phyloP scores from a whole-genome alignment of 1,284 basidiomycete genomes.

The Sporisorium reilianum region DNA sequence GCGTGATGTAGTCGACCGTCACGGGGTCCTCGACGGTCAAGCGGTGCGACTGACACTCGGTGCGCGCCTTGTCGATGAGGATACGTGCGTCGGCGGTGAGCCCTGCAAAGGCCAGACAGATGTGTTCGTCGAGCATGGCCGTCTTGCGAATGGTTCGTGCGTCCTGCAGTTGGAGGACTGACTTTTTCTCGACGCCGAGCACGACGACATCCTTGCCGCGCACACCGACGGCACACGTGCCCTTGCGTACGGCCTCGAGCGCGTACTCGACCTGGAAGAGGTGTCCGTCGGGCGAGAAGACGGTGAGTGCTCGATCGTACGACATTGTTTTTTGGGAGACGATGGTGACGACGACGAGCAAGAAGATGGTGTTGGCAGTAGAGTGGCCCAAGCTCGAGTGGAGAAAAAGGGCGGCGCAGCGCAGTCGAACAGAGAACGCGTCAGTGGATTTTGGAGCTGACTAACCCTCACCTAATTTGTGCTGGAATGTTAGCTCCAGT shows the following conservation, averaged over 20 bases:
- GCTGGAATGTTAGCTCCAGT: background rate
- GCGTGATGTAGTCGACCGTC: slow-evolving; percentile 97
- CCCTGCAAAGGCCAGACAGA: slow-evolving; percentile 97
- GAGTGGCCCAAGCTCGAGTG: slow-evolving; percentile 23
- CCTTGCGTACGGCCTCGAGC: slow-evolving; percentile 93
- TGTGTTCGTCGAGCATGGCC: slow-evolving; percentile 97
- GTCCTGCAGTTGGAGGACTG: slow-evolving; percentile 95
- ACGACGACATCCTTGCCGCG: slow-evolving; percentile 95
- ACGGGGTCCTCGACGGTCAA: slow-evolving; percentile 98
- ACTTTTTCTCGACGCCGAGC: slow-evolving; percentile 99
- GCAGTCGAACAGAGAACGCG: slow-evolving; percentile 24
- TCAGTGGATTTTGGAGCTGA: slow-evolving; percentile 18
- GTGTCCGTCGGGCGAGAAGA: slow-evolving; percentile 94
- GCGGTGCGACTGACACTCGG: slow-evolving; percentile 97
- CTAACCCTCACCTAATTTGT: slow-evolving; percentile 18
- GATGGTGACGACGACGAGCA: background rate
- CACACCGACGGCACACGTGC: slow-evolving; percentile 97
- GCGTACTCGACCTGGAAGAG: slow-evolving; percentile 95
- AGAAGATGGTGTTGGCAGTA: background rate
- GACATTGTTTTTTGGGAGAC: slow-evolving; percentile 31
- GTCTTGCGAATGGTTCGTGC: slow-evolving; percentile 97
- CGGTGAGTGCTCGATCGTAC: slow-evolving; percentile 78
- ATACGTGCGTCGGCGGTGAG: slow-evolving; percentile 97
- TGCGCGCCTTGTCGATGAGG: slow-evolving; percentile 95
- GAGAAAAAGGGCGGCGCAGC: slow-evolving; percentile 3